Evolutionary conservation across 2,329 filamentous ascomycete genomes (phyloP).

Genomic region (Cercospora sp.): DNA sequence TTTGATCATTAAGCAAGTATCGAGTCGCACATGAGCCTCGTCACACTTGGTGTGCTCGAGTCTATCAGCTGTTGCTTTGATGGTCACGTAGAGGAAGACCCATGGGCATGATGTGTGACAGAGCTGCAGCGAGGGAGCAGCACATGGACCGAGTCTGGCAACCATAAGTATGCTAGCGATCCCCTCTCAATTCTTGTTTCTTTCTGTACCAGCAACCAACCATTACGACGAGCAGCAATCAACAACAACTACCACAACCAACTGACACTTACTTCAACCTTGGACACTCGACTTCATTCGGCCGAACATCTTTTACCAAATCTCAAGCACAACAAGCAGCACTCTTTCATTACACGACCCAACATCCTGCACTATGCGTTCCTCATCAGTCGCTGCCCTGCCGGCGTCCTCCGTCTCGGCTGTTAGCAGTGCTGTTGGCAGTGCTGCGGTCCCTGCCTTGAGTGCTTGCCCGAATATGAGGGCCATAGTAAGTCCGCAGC

Average conservation of each 20-base stretch:
- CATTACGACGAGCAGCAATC: neutral
- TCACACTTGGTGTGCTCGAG: neutral
- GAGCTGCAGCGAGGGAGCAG: neutral
- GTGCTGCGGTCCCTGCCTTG: neutral
- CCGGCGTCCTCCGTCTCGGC: neutral
- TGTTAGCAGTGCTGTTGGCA: neutral
- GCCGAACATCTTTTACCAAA: neutral
- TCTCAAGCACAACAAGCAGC: neutral
- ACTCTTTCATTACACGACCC: neutral
- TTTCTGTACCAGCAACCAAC: neutral
- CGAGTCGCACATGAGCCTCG: neutral
- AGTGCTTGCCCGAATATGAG: constrained; percentile 1
- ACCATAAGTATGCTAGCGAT: neutral
- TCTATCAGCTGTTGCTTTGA: neutral
- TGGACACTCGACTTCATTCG: neutral
- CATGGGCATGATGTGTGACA: neutral
- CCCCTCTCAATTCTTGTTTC: neutral
- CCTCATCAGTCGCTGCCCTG: neutral
- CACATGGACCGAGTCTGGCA: neutral
- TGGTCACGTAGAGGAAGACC: neutral
- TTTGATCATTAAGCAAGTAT: neutral
- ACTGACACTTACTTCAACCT: neutral
- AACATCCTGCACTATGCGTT: neutral
- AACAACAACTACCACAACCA: neutral
- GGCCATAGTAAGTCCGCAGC: neutral